phyloP scores from a whole-genome alignment of 2,329 filamentous ascomycete genomes.

The Cercospora sp. region DNA sequence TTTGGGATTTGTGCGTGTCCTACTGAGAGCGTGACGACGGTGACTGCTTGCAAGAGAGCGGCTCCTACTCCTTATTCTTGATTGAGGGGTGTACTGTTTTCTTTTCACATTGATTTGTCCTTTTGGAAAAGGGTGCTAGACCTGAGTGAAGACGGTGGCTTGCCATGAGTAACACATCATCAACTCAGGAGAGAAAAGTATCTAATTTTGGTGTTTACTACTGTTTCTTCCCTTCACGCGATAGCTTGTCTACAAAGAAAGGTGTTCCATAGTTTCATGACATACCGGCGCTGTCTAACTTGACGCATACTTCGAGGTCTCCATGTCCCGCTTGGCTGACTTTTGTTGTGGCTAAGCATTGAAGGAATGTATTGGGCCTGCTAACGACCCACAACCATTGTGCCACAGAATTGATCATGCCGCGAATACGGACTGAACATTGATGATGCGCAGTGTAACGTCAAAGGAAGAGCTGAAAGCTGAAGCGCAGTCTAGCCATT shows the following conservation, averaged over 20 bases:
- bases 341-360: neutral
- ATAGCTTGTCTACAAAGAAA: neutral
- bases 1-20: constrained; percentile 21
- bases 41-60: constrained; percentile 7
- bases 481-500: neutral
- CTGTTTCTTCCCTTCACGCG: neutral
- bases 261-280: no score
- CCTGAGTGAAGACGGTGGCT: no score
- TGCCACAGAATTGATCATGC: neutral
- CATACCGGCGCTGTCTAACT: no score
- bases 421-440: neutral
- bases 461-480: neutral
- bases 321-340: neutral
- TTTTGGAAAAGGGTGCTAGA: no score
- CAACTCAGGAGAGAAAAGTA: neutral
- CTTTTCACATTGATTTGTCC: no score
- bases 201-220: neutral
- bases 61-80: neutral
- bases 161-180: neutral
- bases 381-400: neutral
- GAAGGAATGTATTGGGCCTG: neutral
- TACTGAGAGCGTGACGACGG: constrained; percentile 13
- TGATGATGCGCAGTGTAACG: neutral
- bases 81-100: no score
- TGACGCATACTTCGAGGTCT: neutral